Percentiles rank a stretch among this genome's conserved stretches.
Evolutionary conservation across 1,284 basidiomycete species (phyloP).

Genomic region (Sphagnurus paluster): DNA sequence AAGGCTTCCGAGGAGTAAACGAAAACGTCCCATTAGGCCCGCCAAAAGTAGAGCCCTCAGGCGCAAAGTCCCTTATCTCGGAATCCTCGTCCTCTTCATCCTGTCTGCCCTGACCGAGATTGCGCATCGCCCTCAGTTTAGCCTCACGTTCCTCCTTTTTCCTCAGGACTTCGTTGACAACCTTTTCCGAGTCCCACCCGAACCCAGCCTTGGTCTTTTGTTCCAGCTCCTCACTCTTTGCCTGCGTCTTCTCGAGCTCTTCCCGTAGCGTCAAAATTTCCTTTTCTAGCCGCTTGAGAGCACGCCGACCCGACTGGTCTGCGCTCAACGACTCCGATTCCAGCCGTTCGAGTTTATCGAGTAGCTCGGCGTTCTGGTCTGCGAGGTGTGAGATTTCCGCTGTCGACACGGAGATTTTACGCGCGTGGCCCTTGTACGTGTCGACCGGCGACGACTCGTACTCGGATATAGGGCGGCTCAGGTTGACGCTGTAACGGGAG

Average conservation of each 20-base stretch:
- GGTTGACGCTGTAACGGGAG: slow-evolving; percentile 29
- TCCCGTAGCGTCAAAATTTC: slow-evolving; percentile 70
- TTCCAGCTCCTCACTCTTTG: slow-evolving; percentile 69
- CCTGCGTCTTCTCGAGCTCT: slow-evolving; percentile 73
- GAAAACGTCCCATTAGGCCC: slow-evolving; percentile 22
- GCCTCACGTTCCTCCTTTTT: slow-evolving; percentile 59
- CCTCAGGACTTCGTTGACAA: slow-evolving; percentile 45
- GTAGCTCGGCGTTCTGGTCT: slow-evolving; percentile 80
- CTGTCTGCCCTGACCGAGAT: slow-evolving; percentile 23
- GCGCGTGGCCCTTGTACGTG: slow-evolving; percentile 38
- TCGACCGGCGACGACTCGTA: slow-evolving; percentile 25
- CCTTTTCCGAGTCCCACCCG: slow-evolving; percentile 35
- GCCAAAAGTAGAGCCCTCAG: slow-evolving; percentile 44
- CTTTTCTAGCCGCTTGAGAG: slow-evolving; percentile 71
- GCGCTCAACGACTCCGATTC: slow-evolving; percentile 67
- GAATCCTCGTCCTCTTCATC: slow-evolving; percentile 25
- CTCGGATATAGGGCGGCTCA: slow-evolving; percentile 25
- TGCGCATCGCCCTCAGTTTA: slow-evolving; percentile 47
- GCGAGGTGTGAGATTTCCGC: slow-evolving; percentile 69
- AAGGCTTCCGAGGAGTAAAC: slow-evolving; percentile 15
- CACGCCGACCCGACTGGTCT: slow-evolving; percentile 67
- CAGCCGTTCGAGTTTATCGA: slow-evolving; percentile 70
- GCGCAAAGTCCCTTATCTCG: slow-evolving; percentile 61
- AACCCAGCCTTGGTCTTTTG: slow-evolving; percentile 47
- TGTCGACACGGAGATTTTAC: slow-evolving; percentile 64